phyloP scores from a whole-genome alignment of 2,329 filamentous ascomycete species.

The Epichloe uncinata region DNA sequence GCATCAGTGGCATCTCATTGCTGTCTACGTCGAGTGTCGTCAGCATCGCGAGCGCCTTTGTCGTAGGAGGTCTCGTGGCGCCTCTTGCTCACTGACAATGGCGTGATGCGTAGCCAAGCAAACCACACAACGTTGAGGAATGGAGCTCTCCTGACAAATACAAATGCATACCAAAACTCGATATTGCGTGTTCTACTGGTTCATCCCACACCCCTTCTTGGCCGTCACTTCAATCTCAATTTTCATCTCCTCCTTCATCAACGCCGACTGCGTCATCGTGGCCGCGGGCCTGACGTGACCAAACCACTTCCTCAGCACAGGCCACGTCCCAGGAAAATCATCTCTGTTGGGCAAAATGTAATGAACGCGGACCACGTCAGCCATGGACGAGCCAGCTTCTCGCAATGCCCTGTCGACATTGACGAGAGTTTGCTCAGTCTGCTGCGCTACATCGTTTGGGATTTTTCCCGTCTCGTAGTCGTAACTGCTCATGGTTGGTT shows the following conservation, averaged over 20 bases:
- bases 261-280: slow-evolving; percentile 36
- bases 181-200: neutral
- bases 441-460: slow-evolving; percentile 29
- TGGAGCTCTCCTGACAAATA: too few relatives aligned
- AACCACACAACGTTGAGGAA: too few relatives aligned
- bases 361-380: slow-evolving; percentile 36
- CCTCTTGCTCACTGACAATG: slow-evolving; percentile 14
- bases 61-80: slow-evolving; percentile 26
- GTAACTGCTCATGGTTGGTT: slow-evolving; percentile 23
- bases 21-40: slow-evolving; percentile 49
- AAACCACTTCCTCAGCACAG: slow-evolving; percentile 35
- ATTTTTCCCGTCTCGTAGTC: slow-evolving; percentile 35
- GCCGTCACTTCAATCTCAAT: slow-evolving; percentile 32
- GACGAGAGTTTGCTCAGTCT: slow-evolving; percentile 34
- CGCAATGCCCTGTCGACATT: slow-evolving; percentile 33
- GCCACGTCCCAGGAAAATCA: slow-evolving; percentile 36
- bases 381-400: slow-evolving; percentile 28
- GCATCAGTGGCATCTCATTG: slow-evolving; percentile 52
- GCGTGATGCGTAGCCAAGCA: too few relatives aligned
- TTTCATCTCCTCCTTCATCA: slow-evolving; percentile 37
- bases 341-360: slow-evolving; percentile 36
- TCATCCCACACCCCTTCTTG: slow-evolving; percentile 14
- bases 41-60: slow-evolving; percentile 46
- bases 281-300: slow-evolving; percentile 36
- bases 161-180: too few relatives aligned